These are phyloP conservation scores for Ceratocystis eucalypticola DNA, from an alignment of 2,329 filamentous ascomycete genomes.

Conservation along the genomic window DNA sequence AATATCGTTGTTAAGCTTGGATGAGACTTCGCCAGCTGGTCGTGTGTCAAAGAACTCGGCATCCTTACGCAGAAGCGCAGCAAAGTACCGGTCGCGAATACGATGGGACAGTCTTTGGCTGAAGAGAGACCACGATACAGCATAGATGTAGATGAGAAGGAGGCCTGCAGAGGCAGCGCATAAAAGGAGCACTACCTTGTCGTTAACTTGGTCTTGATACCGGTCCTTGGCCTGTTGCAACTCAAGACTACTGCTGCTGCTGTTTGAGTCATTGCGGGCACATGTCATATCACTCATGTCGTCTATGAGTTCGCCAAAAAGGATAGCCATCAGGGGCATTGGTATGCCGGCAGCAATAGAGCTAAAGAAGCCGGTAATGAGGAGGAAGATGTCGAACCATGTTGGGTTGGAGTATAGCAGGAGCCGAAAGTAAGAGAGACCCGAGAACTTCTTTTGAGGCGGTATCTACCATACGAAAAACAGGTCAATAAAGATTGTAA, in stretches of 20 bases:
- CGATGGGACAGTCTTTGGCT: slow-evolving; percentile 51
- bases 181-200: slow-evolving; percentile 47
- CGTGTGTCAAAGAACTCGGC: slow-evolving; percentile 50
- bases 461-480: not conserved
- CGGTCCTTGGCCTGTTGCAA: slow-evolving; percentile 23
- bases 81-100: slow-evolving; percentile 47
- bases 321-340: slow-evolving; percentile 49
- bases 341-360: slow-evolving; percentile 47
- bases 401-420: slow-evolving; percentile 34
- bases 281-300: slow-evolving; percentile 46
- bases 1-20: slow-evolving; percentile 51
- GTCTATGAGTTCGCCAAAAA: slow-evolving; percentile 51
- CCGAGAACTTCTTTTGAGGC: slow-evolving; percentile 21
- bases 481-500: not conserved
- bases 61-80: slow-evolving; percentile 45
- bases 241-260: not conserved
- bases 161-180: slow-evolving; percentile 53
- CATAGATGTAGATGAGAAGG: slow-evolving; percentile 48
- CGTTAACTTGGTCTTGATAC: slow-evolving; percentile 34
- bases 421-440: slow-evolving; percentile 32
- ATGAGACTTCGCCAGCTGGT: slow-evolving; percentile 48
- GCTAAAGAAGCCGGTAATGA: slow-evolving; percentile 30
- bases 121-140: slow-evolving; percentile 49
- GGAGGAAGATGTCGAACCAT: slow-evolving; percentile 32
- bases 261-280: slow-evolving; percentile 23